phyloP scores from a whole-genome alignment of 208 protist genomes.

The Trypanosoma boissoni region DNA sequence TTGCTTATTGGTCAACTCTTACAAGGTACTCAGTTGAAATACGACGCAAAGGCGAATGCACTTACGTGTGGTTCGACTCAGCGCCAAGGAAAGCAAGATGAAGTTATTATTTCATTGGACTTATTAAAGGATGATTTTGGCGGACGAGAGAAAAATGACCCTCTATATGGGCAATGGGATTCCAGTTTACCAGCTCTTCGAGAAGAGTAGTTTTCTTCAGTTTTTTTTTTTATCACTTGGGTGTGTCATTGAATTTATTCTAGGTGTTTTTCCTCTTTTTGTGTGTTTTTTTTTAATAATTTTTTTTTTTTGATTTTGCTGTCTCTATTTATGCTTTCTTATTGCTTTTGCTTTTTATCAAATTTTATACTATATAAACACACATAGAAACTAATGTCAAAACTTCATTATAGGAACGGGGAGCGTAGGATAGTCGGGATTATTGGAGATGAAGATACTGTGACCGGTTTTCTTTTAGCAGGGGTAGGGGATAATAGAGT shows the following conservation, averaged over 20 bases:
- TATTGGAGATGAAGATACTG: slow-evolving; percentile 95
- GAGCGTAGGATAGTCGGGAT: slow-evolving; percentile 82
- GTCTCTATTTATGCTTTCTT: not conserved
- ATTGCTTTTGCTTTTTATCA: not conserved
- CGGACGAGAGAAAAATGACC: slow-evolving; percentile 7
- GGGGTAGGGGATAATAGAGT: slow-evolving; percentile 92
- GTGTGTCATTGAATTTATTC: not conserved
- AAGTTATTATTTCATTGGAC: slow-evolving; percentile 11
- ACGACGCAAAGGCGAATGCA: slow-evolving; percentile 17
- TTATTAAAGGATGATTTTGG: slow-evolving; percentile 28
- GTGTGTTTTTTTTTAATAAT: not conserved
- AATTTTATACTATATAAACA: not conserved
- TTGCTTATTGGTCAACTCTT: slow-evolving; percentile 20
- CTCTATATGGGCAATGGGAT: slow-evolving; percentile 15
- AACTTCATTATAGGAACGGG: slow-evolving; percentile 63
- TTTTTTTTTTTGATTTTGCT: slow-evolving; percentile 6
- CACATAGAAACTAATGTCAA: slow-evolving; percentile 6
- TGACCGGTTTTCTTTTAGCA: slow-evolving; percentile 96
- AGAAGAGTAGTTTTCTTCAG: slow-evolving; percentile 1
- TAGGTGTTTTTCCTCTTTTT: slow-evolving; percentile 2
- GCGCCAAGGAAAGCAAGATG: not conserved
- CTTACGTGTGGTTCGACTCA: not conserved
- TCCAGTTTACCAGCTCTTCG: slow-evolving; percentile 10
- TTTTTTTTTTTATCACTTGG: not conserved
- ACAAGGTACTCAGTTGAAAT: slow-evolving; percentile 5